Evolutionary conservation across 2,329 filamentous ascomycete genomes (phyloP), one percentile per base, ranked within the genome.

Genomic region (Talaromyces albobiverticillius): DNA sequence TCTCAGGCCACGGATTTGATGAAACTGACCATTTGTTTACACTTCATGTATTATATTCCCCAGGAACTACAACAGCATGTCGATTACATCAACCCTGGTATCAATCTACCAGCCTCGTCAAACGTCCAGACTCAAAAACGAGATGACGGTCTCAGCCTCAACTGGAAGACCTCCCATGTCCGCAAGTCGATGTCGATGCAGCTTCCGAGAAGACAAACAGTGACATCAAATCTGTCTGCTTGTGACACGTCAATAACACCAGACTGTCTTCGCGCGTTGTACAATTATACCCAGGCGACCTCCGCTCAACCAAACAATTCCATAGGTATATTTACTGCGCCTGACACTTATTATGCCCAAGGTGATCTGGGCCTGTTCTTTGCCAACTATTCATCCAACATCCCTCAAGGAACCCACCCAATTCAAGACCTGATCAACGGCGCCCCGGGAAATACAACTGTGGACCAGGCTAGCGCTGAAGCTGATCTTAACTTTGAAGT

Each of bases 231-330:
- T 18, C 10, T 29, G 9, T 58, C 66, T 38, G 64, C 64, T 32
- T 86, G 83, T 62, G 77, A 81, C 59, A 67, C 67, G 14, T 76
- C 79, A 62, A 82, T 85, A 58, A 84, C 81, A 0, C 80, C 81
- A 0, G 74, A 75, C 38, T 86, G 83, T 59, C 71, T 83, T 47
- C 73, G 74, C 36, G 74, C 78, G 4, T 67, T 81, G 20, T 80
- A 79, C 60, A 62, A 68, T 2, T 73, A 76, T 46, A 72, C 79
- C 10, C 60, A 71, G 13, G 74, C 72, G 13, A 67, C 62, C 3
- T 65, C 69, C 22, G 60, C 66, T 32, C 14, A 25, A 31, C 59
- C 71, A 13, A 75, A 76, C 63, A 83, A 82, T 62, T 74, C 70
- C 22, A 73, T 78, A 41, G 79, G 78, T 38, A 75, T 83, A 36